A percentile compares a stretch with the other conserved stretches of the same genome.
Evolutionary conservation across 768 basidiomycete genomes (phyloP).

Genomic region (Collybia mongolica): DNA sequence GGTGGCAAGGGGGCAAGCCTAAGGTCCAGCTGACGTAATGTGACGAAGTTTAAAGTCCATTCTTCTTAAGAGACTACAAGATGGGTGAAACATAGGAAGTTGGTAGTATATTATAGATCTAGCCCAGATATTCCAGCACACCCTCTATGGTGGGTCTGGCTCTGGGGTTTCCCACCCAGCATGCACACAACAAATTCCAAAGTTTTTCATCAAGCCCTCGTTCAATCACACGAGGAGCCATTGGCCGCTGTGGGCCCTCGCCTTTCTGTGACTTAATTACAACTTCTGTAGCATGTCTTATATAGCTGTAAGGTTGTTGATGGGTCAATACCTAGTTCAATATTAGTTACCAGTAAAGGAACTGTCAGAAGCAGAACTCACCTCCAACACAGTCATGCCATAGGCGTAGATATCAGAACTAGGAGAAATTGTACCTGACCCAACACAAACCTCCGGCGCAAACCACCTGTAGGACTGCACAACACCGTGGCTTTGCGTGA

Average conservation of each 20-base stretch:
- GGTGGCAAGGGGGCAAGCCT: not conserved
- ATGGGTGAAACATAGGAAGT: too few species aligned
- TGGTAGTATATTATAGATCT: too few species aligned
- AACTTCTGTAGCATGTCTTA: slow-evolving; percentile 52
- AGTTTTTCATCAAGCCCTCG: slow-evolving; percentile 46
- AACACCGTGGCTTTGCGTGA: slow-evolving; percentile 50
- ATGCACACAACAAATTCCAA: slow-evolving; percentile 41
- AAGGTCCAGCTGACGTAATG: slow-evolving; percentile 8
- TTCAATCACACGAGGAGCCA: slow-evolving; percentile 25
- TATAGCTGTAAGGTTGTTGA: slow-evolving; percentile 47
- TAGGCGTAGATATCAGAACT: slow-evolving; percentile 54
- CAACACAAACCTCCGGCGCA: slow-evolving; percentile 54
- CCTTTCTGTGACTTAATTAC: slow-evolving; percentile 41
- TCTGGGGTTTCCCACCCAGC: slow-evolving; percentile 38
- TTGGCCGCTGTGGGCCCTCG: slow-evolving; percentile 42
- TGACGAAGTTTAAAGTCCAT: not conserved
- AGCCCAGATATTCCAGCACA: slow-evolving; percentile 14
- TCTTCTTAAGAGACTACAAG: too few species aligned
- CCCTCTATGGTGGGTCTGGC: slow-evolving; percentile 40
- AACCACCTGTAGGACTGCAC: slow-evolving; percentile 50
- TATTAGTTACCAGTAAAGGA: not conserved
- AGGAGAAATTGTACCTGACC: slow-evolving; percentile 44
- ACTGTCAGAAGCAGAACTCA: slow-evolving; percentile 11
- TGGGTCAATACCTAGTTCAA: slow-evolving; percentile 46
- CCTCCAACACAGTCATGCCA: slow-evolving; percentile 60